phyloP scores from a whole-genome alignment of 768 basidiomycete species.

The Coprinopsis marcescibilis region DNA sequence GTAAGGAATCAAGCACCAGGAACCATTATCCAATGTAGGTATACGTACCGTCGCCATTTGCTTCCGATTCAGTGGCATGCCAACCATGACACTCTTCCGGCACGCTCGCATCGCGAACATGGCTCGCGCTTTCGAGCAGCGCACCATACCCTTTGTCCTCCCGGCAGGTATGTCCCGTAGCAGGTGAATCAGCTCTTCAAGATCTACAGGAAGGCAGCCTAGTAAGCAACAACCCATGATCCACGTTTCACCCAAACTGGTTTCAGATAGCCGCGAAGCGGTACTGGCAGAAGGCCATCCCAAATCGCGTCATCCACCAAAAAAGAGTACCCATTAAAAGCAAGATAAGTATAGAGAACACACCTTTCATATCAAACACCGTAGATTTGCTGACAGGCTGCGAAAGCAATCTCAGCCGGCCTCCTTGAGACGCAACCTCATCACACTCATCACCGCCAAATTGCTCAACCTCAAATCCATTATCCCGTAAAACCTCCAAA shows the following conservation, averaged over 20 bases:
- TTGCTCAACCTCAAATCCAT: constrained; percentile 82
- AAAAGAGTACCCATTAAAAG: no score
- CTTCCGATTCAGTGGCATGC: constrained; percentile 66
- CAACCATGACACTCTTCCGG: constrained; percentile 94
- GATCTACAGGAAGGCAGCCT: constrained; percentile 55
- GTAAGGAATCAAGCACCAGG: no score
- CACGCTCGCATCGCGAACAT: constrained; percentile 99
- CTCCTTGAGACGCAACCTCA: constrained; percentile 34
- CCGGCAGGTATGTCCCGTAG: constrained; percentile 73
- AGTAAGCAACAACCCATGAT: no score
- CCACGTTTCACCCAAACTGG: no score
- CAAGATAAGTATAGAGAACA: constrained; percentile 6
- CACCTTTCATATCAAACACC: constrained; percentile 84
- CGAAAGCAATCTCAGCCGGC: constrained; percentile 61
- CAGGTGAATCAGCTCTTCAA: constrained; percentile 88
- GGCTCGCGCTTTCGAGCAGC: constrained; percentile 86
- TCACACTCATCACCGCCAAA: constrained; percentile 16
- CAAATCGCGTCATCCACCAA: no score
- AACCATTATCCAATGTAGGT: no score
- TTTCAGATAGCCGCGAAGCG: no score
- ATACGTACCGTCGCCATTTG: constrained; percentile 72
- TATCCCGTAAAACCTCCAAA: constrained; percentile 70
- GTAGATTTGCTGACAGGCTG: constrained; percentile 92
- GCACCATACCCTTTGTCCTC: constrained; percentile 80
- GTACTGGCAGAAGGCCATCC: no score